Base-by-base conservation (phyloP, 1,284 basidiomycete genomes). In the Ceratobasidium sp. region DNA sequence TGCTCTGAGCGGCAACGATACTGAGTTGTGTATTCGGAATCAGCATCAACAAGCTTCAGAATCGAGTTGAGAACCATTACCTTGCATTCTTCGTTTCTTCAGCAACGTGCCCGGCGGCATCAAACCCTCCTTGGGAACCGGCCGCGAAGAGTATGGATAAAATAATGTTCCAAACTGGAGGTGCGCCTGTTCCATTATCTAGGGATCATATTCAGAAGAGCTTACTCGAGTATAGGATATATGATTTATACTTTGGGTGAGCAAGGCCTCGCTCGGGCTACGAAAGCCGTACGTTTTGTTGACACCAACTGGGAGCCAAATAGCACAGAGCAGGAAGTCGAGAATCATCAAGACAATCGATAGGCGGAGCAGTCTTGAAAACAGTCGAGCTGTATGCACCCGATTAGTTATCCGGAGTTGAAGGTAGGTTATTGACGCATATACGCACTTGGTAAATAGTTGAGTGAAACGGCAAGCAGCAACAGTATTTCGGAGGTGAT, bases 301-400 rank as follows among this genome's bases (percentile, higher is more conserved):
- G 4, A 84, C 84, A 10, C 83, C 84, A 75, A 85, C 82, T 0
- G 85, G 85, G 44, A 86, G 81, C 85, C 85, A 86, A 64, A 84
- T 83, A 42, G 83, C 58, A 55, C 84, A 85, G 2, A 85, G 72
- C 39, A 83, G 26, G 63, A 84, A 82, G 78, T 86, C 85, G 70
- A 85, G 67, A 23, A 81, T 58, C 81, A 86, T 86, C 72, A 86
- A 79, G 51, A 69, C 64, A 49, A 83, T 82, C n/a, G 83, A 83
- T 12, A 80, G 80, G 64, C 83, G 84, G 82, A 86, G 85, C 56
- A 85, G 82, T 80, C 82, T 82, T 1, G 82, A 79, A 79, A 72
- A 42, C 26, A 55, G 55, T 77, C 75, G 12, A 82, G 81, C 83
- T 72, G 7, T 42, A 42, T 33, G 33, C 33, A 33, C 33, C 33